Evolutionary conservation across 768 basidiomycete genomes (phyloP).

Genomic region (Pluteus cervinus): DNA sequence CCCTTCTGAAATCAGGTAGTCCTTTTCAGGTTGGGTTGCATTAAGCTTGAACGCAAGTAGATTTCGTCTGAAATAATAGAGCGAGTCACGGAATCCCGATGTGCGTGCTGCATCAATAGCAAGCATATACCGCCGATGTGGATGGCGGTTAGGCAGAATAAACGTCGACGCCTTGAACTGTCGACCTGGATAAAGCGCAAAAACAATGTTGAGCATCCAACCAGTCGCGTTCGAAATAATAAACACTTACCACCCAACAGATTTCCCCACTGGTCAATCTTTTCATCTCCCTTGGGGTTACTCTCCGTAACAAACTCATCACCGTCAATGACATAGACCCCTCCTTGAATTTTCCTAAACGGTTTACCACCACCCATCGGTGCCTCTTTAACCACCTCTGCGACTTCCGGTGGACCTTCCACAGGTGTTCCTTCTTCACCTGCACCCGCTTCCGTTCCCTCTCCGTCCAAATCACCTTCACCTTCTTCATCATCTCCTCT

Average conservation of each 20-base stretch:
- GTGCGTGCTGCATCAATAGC: conserved; percentile 97
- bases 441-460: conserved; percentile 27
- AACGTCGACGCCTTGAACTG: conserved; percentile 89
- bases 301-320: conserved; percentile 86
- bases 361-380: conserved; percentile 56
- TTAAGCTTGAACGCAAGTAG: conserved; percentile 86
- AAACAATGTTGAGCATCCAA: conserved; percentile 5
- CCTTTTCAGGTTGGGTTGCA: conserved; percentile 87
- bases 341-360: conserved; percentile 68
- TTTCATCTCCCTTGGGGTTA: conserved; percentile 83
- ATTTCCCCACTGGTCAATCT: conserved; percentile 83
- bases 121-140: conserved; percentile 85
- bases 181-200: conserved; percentile 63
- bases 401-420: conserved; percentile 25
- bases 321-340: conserved; percentile 72
- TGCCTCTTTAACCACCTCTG: conserved; percentile 35
- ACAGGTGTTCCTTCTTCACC: conserved; percentile 28
- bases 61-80: conserved; percentile 97
- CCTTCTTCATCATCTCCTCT: conserved; percentile 23
- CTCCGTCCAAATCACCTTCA: conserved; percentile 33
- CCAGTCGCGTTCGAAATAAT: conserved; percentile 5
- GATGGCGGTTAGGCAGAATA: conserved; percentile 76
- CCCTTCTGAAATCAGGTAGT: conserved; percentile 82
- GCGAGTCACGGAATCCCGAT: conserved; percentile 92
- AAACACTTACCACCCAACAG: conserved; percentile 68